A percentile compares a stretch with the other conserved stretches of the same genome.
Conservation (phyloP, 257 asterid species). For the Solanum dulcamara region DNA sequence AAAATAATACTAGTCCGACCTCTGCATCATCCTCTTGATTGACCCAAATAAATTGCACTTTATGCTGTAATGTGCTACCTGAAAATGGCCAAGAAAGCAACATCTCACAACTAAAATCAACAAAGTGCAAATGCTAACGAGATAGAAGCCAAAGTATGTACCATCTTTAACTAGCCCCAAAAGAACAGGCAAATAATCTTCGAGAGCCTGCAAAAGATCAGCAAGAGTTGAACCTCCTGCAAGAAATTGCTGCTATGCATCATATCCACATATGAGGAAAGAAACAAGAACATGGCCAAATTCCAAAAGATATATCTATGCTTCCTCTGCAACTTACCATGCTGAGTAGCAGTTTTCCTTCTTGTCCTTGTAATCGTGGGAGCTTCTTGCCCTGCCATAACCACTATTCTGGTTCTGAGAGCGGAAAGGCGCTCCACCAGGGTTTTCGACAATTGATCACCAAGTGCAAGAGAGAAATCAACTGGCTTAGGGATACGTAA, state of each 20-base stretch:
- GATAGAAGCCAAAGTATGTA: slow-evolving; percentile 13
- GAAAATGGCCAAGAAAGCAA: slow-evolving; percentile 13
- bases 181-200: slow-evolving; percentile 88
- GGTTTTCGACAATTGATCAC: slow-evolving; percentile 43
- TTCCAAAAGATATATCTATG: background rate
- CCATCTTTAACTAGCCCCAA: slow-evolving; percentile 94
- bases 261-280: slow-evolving; percentile 6
- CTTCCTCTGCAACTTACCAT: slow-evolving; percentile 42
- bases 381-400: slow-evolving; percentile 94
- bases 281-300: background rate
- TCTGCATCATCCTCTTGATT: slow-evolving; percentile 97
- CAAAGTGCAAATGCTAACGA: background rate
- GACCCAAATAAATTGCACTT: slow-evolving; percentile 82
- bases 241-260: slow-evolving; percentile 29
- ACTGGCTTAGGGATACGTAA: slow-evolving; percentile 80
- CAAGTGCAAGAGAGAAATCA: slow-evolving; percentile 58
- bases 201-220: slow-evolving; percentile 93
- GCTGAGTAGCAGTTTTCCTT: slow-evolving; percentile 75
- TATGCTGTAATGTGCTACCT: slow-evolving; percentile 88
- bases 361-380: slow-evolving; percentile 88
- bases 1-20: slow-evolving; percentile 30
- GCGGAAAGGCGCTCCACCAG: slow-evolving; percentile 84
- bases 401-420: slow-evolving; percentile 86
- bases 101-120: slow-evolving; percentile 8
- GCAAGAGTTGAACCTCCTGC: slow-evolving; percentile 88